Base-by-base conservation (phyloP, 768 basidiomycete genomes). In the Crepidotus variabilis region DNA sequence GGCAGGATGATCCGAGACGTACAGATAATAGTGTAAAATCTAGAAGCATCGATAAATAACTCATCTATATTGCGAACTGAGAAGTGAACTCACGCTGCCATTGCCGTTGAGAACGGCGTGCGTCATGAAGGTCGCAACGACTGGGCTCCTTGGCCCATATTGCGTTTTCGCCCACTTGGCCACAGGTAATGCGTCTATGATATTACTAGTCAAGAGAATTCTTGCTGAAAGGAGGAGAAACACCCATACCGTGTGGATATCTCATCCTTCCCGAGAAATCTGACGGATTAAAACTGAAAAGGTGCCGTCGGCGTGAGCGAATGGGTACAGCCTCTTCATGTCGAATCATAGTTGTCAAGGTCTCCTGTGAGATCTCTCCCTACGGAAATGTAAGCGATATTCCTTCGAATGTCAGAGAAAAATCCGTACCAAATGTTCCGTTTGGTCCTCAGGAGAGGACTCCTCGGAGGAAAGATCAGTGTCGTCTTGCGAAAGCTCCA, bases 91-190 rank as follows among this genome's bases (percentile, higher is more conserved):
- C 61, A 78, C 78, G 66, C 58, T 63, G 70, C 59, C 71, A 67
- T 84, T 85, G 47, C 82, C 79, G 67, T 92, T 92, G 55, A 88
- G 73, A 39, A 90, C 74, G 33, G 87, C 87, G 67, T 92, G 89
- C 3, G 81, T 81, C 77, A 90, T 79, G 68, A 87, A 88, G 21
- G 82, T 69, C 24, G 89, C 86, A 28, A 85, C 82, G 51, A 86
- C 72, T 36, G 75, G 72, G 65, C 85, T 84, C 52, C 69, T 77
- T 34, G 78, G 60, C 20, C 85, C 86, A 64, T 80, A 89, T 48
- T 80, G 71, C 22, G 70, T 72, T 64, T 78, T 83, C 22, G 80
- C 74, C 86, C 85, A 90, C 58, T 69, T 77, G 28, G 83, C 84
- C 57, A 89, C 78, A 47, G 78, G 77, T 16, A 81, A 39, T 50